A percentile compares a stretch with the other conserved stretches of the same genome.
Conservation (phyloP, 2,329 filamentous ascomycete genomes). For the Fusarium miscanthi region DNA sequence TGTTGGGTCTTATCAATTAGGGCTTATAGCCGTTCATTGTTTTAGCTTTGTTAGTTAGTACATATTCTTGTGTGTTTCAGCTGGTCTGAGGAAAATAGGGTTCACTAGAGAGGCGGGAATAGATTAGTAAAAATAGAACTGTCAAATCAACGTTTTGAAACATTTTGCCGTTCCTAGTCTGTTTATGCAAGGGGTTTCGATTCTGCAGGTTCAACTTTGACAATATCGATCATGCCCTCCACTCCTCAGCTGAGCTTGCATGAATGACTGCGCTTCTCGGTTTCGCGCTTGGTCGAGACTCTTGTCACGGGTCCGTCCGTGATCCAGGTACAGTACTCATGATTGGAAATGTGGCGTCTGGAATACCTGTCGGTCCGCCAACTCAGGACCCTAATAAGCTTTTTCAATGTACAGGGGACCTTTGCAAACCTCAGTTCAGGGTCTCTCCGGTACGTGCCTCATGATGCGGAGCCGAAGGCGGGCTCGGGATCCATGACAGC, state of each 20-base stretch:
- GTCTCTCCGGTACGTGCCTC: background rate
- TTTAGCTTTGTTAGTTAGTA: background rate
- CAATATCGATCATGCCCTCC: background rate
- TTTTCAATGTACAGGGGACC: too few relatives aligned
- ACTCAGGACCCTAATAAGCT: fast-evolving
- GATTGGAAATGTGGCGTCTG: fast-evolving
- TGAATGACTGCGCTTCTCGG: background rate
- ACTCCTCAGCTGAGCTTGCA: background rate
- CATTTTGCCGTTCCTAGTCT: too few relatives aligned
- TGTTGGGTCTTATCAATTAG: background rate
- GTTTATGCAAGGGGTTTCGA: background rate
- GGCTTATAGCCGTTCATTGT: too few relatives aligned
- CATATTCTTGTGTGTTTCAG: too few relatives aligned
- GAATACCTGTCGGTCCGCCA: background rate
- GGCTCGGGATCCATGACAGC: too few relatives aligned
- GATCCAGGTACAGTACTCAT: background rate
- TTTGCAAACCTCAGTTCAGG: fast-evolving
- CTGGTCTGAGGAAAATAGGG: background rate
- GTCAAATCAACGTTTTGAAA: background rate
- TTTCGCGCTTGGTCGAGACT: background rate
- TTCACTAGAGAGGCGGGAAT: background rate
- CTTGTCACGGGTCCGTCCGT: background rate
- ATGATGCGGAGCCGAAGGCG: too few relatives aligned
- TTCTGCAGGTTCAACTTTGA: background rate
- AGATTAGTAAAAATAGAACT: background rate